These are phyloP conservation scores for Leishmania aethiopica DNA, from an alignment of 208 protist genomes.

Conservation along the genomic window DNA sequence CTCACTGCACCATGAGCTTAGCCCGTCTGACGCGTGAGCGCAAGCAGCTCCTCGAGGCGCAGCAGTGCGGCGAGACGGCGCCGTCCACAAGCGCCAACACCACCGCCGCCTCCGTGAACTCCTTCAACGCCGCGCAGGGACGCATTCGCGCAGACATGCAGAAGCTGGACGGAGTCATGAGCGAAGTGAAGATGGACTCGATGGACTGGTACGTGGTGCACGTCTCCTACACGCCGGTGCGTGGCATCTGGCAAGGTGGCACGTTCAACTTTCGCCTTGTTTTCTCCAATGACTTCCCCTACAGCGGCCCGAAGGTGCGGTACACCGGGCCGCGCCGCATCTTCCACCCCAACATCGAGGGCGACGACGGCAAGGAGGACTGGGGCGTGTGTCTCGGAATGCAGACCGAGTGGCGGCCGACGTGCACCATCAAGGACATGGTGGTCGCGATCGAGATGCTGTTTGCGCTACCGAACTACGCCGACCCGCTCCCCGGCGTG, in stretches of 20 bases:
- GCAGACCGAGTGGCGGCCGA: slow-evolving; percentile 79
- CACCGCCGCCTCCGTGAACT: slow-evolving; percentile 27
- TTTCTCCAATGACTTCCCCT: slow-evolving; percentile 79
- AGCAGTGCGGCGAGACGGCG: slow-evolving; percentile 4
- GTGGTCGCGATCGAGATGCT: slow-evolving; percentile 83
- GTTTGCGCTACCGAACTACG: slow-evolving; percentile 77
- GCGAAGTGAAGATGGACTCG: slow-evolving; percentile 44
- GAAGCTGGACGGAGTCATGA: slow-evolving; percentile 55
- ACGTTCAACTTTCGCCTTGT: slow-evolving; percentile 70
- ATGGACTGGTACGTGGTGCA: slow-evolving; percentile 55
- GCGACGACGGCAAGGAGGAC: slow-evolving; percentile 54
- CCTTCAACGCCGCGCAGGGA: slow-evolving; percentile 40
- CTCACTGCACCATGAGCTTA: slow-evolving; percentile 32
- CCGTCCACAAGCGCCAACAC: slow-evolving; percentile 23
- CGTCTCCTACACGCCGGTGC: slow-evolving; percentile 43
- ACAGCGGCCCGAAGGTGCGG: slow-evolving; percentile 77
- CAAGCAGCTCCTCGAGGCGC: slow-evolving; percentile 31
- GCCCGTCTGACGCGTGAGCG: slow-evolving; percentile 36
- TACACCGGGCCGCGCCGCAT: slow-evolving; percentile 76
- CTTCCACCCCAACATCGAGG: slow-evolving; percentile 92
- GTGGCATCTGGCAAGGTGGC: slow-evolving; percentile 71
- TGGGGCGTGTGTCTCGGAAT: slow-evolving; percentile 91
- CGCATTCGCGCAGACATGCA: slow-evolving; percentile 70
- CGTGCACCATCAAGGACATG: slow-evolving; percentile 69
- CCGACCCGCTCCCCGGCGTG: slow-evolving; percentile 80